Conservation (phyloP, 1,139 yeast genomes). For the Yamadazyma diospyri region DNA sequence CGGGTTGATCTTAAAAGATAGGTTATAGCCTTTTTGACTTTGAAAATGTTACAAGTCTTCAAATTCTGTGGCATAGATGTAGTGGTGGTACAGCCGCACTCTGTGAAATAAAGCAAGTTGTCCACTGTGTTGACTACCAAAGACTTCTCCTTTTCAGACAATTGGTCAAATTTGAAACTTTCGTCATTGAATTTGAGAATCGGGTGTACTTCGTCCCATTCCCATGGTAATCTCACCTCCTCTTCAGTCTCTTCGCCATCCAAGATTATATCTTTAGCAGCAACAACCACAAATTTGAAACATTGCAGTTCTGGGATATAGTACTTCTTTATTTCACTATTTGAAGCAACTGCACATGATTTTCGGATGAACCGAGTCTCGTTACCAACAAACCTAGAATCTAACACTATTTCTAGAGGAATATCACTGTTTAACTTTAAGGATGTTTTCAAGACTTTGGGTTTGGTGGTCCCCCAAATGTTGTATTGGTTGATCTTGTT, state of each 20-base stretch:
- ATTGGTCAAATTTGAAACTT: constrained; percentile 41
- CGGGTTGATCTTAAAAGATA: constrained; percentile 56
- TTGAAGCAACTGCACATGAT: constrained; percentile 63
- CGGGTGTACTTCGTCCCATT: constrained; percentile 82
- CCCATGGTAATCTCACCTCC: constrained; percentile 81
- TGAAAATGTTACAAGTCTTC: constrained; percentile 52
- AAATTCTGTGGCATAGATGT: constrained; percentile 25
- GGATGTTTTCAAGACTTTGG: constrained; percentile 56
- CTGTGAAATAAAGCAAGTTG: constrained; percentile 50
- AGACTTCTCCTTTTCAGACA: constrained; percentile 49
- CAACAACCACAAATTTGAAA: constrained; percentile 56
- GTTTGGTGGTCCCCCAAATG: constrained; percentile 82
- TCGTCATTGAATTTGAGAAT: constrained; percentile 44
- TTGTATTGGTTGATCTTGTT: constrained; percentile 75
- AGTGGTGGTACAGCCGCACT: constrained; percentile 64
- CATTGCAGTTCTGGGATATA: constrained; percentile 41
- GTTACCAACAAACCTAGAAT: constrained; percentile 78
- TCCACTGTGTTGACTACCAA: constrained; percentile 58
- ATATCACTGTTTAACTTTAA: constrained; percentile 25
- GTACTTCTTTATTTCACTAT: constrained; percentile 60
- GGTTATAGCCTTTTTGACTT: constrained; percentile 59
- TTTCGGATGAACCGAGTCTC: constrained; percentile 71
- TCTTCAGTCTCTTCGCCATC: constrained; percentile 34
- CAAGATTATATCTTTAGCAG: constrained; percentile 50
- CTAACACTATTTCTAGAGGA: constrained; percentile 57